A percentile compares a stretch with the other conserved stretches of the same genome.
phyloP scores from a whole-genome alignment of 352 stramenopile genomes.

The Globisporangium alternatum region DNA sequence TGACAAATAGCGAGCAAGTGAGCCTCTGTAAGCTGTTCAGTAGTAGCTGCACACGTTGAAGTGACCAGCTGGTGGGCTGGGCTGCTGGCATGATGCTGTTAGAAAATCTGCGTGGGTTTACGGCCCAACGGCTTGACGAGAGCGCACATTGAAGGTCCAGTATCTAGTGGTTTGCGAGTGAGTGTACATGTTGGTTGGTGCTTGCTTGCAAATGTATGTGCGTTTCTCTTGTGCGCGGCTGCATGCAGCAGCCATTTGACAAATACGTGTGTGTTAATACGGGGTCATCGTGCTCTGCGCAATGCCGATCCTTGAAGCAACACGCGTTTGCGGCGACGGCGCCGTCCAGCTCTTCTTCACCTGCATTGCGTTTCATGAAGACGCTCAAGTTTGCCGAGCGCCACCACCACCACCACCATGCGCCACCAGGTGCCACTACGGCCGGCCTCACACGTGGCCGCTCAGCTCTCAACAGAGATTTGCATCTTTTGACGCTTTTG shows the following conservation, averaged over 20 bases:
- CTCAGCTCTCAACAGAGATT: slow-evolving; percentile 3
- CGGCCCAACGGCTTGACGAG: too few relatives aligned
- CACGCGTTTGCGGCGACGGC: not conserved
- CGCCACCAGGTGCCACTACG: not conserved
- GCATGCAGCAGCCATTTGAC: not conserved
- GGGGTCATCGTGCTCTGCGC: not conserved
- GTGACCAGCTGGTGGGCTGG: too few relatives aligned
- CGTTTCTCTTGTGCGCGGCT: not conserved
- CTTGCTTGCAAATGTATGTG: not conserved
- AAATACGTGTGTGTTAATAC: not conserved
- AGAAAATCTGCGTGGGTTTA: too few relatives aligned
- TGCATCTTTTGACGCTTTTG: not conserved
- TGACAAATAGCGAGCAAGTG: too few relatives aligned
- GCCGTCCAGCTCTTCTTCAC: not conserved
- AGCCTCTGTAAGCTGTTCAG: too few relatives aligned
- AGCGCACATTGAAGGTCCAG: too few relatives aligned
- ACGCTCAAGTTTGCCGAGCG: not conserved
- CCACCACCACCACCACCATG: not conserved
- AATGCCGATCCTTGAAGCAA: slow-evolving; percentile 3
- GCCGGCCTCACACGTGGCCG: not conserved
- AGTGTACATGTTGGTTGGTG: not conserved
- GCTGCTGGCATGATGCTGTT: too few relatives aligned
- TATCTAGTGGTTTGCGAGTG: not conserved
- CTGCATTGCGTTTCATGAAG: not conserved
- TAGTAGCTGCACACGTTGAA: too few relatives aligned